These are phyloP conservation scores for Teratosphaeriaceae sp. DNA, from an alignment of 2,329 filamentous ascomycete genomes.

Conservation along the genomic window DNA sequence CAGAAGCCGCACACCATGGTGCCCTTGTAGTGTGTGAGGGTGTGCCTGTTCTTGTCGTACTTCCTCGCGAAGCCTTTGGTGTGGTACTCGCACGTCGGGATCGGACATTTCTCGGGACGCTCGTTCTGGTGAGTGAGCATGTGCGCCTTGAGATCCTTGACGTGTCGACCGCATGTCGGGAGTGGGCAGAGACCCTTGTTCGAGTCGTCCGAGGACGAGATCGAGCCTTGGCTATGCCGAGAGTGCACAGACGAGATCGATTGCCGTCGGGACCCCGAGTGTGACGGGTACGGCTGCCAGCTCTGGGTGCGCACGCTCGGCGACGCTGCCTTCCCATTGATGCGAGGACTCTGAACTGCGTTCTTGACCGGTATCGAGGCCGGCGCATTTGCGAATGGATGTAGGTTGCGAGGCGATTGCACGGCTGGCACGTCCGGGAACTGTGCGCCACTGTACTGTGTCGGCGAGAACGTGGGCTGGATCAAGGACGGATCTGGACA, in stretches of 20 bases:
- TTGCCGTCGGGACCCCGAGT: conserved; percentile 48
- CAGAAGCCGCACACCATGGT: conserved; percentile 97
- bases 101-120: conserved; percentile 89
- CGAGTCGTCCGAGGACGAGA: conserved; percentile 32
- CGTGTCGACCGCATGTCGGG: conserved; percentile 74
- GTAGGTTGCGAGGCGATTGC: conserved; percentile 28
- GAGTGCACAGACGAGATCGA: conserved; percentile 68
- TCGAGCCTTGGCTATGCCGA: conserved; percentile 45
- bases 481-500: conserved; percentile 52
- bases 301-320: conserved; percentile 55
- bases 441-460: conserved; percentile 36
- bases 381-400: conserved; percentile 42
- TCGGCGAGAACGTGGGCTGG: conserved; percentile 40
- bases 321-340: conserved; percentile 45
- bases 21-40: conserved; percentile 91
- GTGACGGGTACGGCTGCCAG: conserved; percentile 47
- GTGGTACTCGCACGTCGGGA: conserved; percentile 86
- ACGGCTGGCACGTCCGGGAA: conserved; percentile 35
- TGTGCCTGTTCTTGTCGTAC: conserved; percentile 95
- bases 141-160: conserved; percentile 89
- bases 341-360: conserved; percentile 38
- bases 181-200: conserved; percentile 71
- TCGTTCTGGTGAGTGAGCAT: conserved; percentile 92
- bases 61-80: conserved; percentile 88
- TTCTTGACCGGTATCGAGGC: conserved; percentile 59